phyloP scores from a whole-genome alignment of 2,329 filamentous ascomycete species.

The Penicillium sp. region DNA sequence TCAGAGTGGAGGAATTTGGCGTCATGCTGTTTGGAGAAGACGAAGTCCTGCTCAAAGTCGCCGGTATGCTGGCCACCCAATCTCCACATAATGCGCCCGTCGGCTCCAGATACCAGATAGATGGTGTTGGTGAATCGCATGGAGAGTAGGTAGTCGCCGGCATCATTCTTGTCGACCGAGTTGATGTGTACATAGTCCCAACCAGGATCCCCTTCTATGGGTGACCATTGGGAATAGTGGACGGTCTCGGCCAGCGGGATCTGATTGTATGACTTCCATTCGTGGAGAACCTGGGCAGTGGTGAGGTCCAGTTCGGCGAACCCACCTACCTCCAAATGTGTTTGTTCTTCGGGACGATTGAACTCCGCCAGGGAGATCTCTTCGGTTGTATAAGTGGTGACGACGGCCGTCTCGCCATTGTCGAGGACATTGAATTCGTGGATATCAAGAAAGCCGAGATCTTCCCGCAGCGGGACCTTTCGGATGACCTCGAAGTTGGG shows the following conservation, averaged over 20 bases:
- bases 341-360: slow-evolving; percentile 29
- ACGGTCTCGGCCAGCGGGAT: slow-evolving; percentile 30
- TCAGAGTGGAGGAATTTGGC: slow-evolving; percentile 36
- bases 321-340: slow-evolving; percentile 34
- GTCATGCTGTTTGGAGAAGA: slow-evolving; percentile 44
- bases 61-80: slow-evolving; percentile 36
- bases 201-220: slow-evolving; percentile 24
- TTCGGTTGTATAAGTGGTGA: slow-evolving; percentile 24
- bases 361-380: slow-evolving; percentile 29
- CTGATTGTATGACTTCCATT: slow-evolving; percentile 39
- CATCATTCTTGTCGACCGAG: slow-evolving; percentile 41
- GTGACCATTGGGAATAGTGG: slow-evolving; percentile 19
- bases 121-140: slow-evolving; percentile 44
- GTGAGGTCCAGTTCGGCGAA: slow-evolving; percentile 39
- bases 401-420: slow-evolving; percentile 37
- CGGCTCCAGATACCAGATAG: slow-evolving; percentile 40
- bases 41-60: slow-evolving; percentile 37
- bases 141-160: slow-evolving; percentile 46
- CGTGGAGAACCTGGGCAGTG: slow-evolving; percentile 35
- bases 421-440: slow-evolving; percentile 44
- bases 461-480: slow-evolving; percentile 37
- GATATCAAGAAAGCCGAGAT: slow-evolving; percentile 38
- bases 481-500: slow-evolving; percentile 50
- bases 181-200: slow-evolving; percentile 47
- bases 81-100: slow-evolving; percentile 43